Evolutionary conservation across 2,329 filamentous ascomycete genomes (phyloP).

Genomic region (Coniella vitis): DNA sequence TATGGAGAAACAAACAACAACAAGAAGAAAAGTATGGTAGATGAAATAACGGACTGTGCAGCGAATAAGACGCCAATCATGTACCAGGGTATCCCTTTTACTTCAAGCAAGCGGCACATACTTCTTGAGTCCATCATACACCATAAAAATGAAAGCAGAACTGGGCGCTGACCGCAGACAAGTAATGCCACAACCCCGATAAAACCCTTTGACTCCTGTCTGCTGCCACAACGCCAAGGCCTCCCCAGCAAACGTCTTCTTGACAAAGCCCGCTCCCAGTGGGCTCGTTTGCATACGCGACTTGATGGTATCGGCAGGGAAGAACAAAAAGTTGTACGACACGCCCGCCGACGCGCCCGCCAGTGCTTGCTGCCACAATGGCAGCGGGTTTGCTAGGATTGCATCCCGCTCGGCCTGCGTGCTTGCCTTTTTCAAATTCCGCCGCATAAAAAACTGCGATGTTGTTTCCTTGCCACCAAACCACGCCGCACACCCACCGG

Average conservation of each 20-base stretch:
- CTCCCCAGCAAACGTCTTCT: constrained; percentile 66
- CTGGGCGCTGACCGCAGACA: constrained; percentile 82
- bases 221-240: constrained; percentile 70
- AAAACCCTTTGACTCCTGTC: constrained; percentile 77
- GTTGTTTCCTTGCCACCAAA: constrained; percentile 86
- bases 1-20: too few species aligned
- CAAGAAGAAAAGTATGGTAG: too few species aligned
- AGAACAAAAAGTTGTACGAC: constrained; percentile 95
- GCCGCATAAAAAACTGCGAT: constrained; percentile 60
- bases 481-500: constrained; percentile 89
- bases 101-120: constrained; percentile 47
- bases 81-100: constrained; percentile 9
- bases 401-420: constrained; percentile 34
- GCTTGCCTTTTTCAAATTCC: constrained; percentile 38
- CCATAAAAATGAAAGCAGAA: constrained; percentile 96
- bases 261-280: constrained; percentile 42
- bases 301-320: constrained; percentile 95
- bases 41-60: too few species aligned
- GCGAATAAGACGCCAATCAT: background rate
- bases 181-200: constrained; percentile 92
- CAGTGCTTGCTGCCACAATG: constrained; percentile 79
- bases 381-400: constrained; percentile 49
- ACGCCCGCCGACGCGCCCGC: constrained; percentile 86
- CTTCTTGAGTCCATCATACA: constrained; percentile 80
- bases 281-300: constrained; percentile 91